A percentile compares a stretch with the other conserved stretches of the same genome.
Evolutionary conservation across 257 asterid genomes (phyloP).

Genomic region (Anisodus acutangulus): DNA sequence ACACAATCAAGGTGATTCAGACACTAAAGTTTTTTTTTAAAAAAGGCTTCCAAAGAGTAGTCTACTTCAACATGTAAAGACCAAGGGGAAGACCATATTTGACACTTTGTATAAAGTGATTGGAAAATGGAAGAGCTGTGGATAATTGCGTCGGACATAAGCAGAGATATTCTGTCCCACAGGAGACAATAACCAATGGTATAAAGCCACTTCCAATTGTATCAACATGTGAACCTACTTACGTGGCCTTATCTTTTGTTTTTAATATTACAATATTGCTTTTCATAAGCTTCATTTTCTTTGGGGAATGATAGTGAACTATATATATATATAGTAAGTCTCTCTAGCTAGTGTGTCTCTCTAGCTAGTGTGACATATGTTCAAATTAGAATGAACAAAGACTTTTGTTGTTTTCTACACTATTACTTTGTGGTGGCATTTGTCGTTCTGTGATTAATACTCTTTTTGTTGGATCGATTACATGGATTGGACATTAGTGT

Average conservation of each 20-base stretch:
- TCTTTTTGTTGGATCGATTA: not conserved
- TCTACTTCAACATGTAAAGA: constrained; percentile 22
- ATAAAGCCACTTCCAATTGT: constrained; percentile 30
- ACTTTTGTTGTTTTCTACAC: not conserved
- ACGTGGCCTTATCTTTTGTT: constrained; percentile 36
- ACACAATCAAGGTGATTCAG: too few species aligned
- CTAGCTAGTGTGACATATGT: not conserved
- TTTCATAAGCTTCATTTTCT: constrained; percentile 24
- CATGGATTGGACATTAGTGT: constrained; percentile 9
- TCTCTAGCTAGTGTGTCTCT: not conserved
- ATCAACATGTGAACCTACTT: constrained; percentile 21
- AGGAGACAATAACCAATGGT: constrained; percentile 25
- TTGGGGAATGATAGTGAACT: not conserved
- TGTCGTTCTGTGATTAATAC: not conserved
- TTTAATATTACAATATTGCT: not conserved
- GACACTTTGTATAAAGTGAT: constrained; percentile 33
- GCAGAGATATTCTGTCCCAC: constrained; percentile 42
- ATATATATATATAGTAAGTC: not conserved
- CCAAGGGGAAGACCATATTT: not conserved
- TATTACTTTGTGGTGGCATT: not conserved
- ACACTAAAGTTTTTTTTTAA: too few species aligned
- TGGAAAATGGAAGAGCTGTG: constrained; percentile 9
- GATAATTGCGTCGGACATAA: constrained; percentile 41
- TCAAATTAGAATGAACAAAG: not conserved
- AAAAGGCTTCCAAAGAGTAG: too few species aligned